These are phyloP conservation scores for Castanea sativa DNA, from an alignment of 306 rosid genomes.

Conservation along the genomic window DNA sequence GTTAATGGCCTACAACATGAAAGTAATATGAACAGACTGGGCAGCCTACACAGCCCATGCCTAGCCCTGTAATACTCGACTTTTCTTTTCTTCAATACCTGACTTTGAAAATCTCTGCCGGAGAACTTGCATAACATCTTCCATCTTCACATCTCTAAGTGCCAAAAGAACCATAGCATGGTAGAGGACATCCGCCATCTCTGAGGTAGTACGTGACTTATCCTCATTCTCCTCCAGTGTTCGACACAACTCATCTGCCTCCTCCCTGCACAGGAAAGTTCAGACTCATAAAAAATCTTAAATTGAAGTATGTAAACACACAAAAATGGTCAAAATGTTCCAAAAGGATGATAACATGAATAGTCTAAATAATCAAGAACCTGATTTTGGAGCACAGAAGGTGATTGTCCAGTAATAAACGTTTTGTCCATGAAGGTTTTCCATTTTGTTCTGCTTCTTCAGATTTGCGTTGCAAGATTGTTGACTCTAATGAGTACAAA, in stretches of 20 bases:
- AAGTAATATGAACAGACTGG: not conserved
- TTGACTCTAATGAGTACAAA: constrained; percentile 65
- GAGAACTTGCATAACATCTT: constrained; percentile 78
- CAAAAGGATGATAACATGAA: not conserved
- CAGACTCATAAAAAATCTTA: not conserved
- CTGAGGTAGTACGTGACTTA: constrained; percentile 66
- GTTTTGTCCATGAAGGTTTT: constrained; percentile 83
- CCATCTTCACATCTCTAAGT: constrained; percentile 62
- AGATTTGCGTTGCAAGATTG: constrained; percentile 69
- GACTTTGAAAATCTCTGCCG: constrained; percentile 78
- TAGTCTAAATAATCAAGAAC: constrained; percentile 16
- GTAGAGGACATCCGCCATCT: constrained; percentile 82
- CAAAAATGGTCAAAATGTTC: not conserved
- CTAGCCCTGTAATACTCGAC: constrained; percentile 28
- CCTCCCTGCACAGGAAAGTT: constrained; percentile 56
- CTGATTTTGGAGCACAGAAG: constrained; percentile 83
- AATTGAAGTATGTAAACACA: not conserved
- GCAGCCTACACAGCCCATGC: not conserved
- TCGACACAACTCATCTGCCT: constrained; percentile 75
- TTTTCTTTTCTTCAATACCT: constrained; percentile 82
- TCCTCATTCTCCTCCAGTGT: constrained; percentile 75
- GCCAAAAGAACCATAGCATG: constrained; percentile 79
- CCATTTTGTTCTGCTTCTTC: constrained; percentile 46
- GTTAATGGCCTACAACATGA: not conserved
- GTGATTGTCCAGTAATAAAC: constrained; percentile 51